Evolutionary conservation across 768 basidiomycete species (phyloP).

Genomic region (Hebeloma cylindrosporum): DNA sequence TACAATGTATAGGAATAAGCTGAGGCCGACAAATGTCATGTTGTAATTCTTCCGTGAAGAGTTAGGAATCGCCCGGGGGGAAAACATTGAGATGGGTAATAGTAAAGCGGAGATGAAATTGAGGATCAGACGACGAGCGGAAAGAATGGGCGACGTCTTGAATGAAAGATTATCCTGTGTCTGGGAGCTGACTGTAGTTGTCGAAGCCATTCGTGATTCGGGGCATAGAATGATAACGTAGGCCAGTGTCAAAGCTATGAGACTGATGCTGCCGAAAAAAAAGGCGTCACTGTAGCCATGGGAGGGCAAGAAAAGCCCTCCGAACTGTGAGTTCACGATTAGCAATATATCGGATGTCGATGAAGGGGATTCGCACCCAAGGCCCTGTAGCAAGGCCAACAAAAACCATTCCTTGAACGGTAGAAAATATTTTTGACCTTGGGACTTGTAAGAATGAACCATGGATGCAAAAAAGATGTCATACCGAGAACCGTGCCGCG

Average conservation of each 20-base stretch:
- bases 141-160: conserved; percentile 32
- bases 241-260: conserved; percentile 35
- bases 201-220: conserved; percentile 45
- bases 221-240: conserved; percentile 51
- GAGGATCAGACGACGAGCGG: conserved; percentile 23
- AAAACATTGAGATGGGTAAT: conserved; percentile 68
- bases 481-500: conserved; percentile 48
- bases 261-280: conserved; percentile 45
- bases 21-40: conserved; percentile 64
- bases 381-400: conserved; percentile 80
- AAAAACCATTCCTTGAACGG: conserved; percentile 74
- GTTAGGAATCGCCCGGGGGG: conserved; percentile 50
- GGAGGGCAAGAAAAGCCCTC: conserved; percentile 55
- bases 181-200: conserved; percentile 17
- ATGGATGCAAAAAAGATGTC: conserved; percentile 4
- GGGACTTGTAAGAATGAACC: not conserved
- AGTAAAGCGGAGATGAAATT: conserved; percentile 47
- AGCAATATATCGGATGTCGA: not conserved
- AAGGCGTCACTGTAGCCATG: conserved; percentile 54
- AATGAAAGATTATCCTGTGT: conserved; percentile 22
- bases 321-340: conserved; percentile 30
- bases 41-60: conserved; percentile 64
- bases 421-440: conserved; percentile 56
- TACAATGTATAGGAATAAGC: conserved; percentile 62
- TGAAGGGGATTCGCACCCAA: conserved; percentile 46